phyloP scores from a whole-genome alignment of 140 eudicot genomes.

The Oenanthe javanica region DNA sequence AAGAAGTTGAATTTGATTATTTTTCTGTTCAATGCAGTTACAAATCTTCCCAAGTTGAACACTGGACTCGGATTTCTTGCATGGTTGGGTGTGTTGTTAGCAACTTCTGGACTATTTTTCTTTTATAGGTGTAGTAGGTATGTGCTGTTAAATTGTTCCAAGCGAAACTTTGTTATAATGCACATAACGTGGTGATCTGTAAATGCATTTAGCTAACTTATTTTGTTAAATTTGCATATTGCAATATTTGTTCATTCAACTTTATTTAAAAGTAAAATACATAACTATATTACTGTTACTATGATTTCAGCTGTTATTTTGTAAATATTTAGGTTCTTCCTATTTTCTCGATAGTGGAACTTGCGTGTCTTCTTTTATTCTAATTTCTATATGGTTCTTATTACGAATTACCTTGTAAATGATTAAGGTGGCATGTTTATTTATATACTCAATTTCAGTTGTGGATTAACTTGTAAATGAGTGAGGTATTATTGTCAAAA shows the following conservation, averaged over 20 bases:
- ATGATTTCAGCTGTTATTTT: neutral
- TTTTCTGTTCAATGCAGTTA: constrained; percentile 41
- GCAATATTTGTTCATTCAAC: neutral
- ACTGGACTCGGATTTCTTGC: constrained; percentile 84
- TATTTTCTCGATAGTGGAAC: neutral
- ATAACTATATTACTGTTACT: neutral
- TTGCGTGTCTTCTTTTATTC: neutral
- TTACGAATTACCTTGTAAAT: neutral
- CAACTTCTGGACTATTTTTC: constrained; percentile 62
- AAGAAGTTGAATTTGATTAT: constrained; percentile 3
- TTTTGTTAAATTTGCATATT: neutral
- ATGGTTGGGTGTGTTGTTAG: constrained; percentile 76
- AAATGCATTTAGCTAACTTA: neutral
- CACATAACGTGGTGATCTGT: neutral
- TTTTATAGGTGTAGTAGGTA: constrained; percentile 96
- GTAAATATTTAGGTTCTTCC: neutral
- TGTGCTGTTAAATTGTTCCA: neutral
- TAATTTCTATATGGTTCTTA: neutral
- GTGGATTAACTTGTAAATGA: neutral
- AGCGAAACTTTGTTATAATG: neutral
- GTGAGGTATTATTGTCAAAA: neutral
- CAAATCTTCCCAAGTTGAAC: constrained; percentile 75
- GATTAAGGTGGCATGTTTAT: neutral
- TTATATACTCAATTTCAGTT: neutral
- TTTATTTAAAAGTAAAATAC: neutral